Evolutionary conservation across 2,329 filamentous ascomycete species (phyloP), one percentile per base, ranked within the genome.

Genomic region (Exophiala viscosa): DNA sequence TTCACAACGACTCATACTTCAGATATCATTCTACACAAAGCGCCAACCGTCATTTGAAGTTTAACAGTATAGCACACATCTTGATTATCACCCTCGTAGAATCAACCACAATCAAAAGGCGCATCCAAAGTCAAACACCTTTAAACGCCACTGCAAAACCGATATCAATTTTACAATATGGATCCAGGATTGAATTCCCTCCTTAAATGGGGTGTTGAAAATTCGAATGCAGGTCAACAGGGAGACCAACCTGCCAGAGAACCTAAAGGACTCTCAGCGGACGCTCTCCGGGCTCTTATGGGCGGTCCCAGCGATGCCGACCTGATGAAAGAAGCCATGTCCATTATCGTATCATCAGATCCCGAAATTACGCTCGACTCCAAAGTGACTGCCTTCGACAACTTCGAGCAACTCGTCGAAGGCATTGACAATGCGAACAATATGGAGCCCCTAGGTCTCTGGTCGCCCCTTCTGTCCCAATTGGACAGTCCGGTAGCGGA

Each of bases 371-470:
- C 82, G 3, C 77, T 92, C 45, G 86, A 90, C 39, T 82, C 89
- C 71, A 90, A 88, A 69, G 73, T 95, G 48, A 81, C 85, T 52
- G 91, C 91, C 34, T 95, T 95, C 71, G 91, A 96, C 79, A 96
- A 96, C 74, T 87, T 96, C 58, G 91, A 96, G 74, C 89, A 95
- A 70, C 77, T 96, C 54, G 86, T 96, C 64, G 90, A 96, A 76
- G 84, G 82, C 58, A 83, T 97, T 63, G 93, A 99, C 77, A 99
- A 99, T 70, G 92, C 93, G 53, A 99, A 97, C 76, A 95, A 96
- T 73, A 81, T 99, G 62, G 84, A 84, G 60, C 81, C 81, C 23
- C 75, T 96, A 15, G 80, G 80, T 5, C 78, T 97, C 31, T 99
- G 93, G 93, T 80, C 81, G 9, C 89, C 89, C 8, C 76, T 99